Conservation (phyloP, 352 stramenopile species). For the Thraustochytrium striatum region DNA sequence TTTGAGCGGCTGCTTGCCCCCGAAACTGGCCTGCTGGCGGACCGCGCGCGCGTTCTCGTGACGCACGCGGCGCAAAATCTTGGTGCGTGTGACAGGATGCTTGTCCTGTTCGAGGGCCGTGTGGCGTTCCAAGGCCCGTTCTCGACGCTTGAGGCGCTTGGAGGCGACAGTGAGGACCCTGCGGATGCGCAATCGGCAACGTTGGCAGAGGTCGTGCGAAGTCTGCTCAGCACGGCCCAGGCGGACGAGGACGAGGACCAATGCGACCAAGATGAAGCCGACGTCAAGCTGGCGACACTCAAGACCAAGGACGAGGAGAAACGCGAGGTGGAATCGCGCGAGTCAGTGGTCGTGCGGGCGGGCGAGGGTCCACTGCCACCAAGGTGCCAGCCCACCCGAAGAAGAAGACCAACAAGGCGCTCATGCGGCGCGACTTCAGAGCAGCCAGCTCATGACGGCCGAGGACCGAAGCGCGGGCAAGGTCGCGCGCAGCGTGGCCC, state of each 20-base stretch:
- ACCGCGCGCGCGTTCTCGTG: slow-evolving; percentile 61
- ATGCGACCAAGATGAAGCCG: too few relatives aligned
- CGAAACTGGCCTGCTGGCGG: slow-evolving; percentile 53
- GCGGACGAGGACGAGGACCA: too few relatives aligned
- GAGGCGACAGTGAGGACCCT: too few relatives aligned
- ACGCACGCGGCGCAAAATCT: slow-evolving; percentile 68
- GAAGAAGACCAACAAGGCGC: neutral
- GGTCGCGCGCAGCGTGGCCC: neutral
- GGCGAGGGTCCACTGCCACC: too few relatives aligned
- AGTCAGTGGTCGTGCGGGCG: too few relatives aligned
- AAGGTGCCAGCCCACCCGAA: too few relatives aligned
- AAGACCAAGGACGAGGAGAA: too few relatives aligned
- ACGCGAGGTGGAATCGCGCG: too few relatives aligned
- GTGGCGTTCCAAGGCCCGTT: slow-evolving; percentile 63
- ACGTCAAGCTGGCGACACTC: too few relatives aligned
- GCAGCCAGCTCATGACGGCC: slow-evolving; percentile 2
- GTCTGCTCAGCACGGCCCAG: too few relatives aligned
- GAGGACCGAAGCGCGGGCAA: neutral
- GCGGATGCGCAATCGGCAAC: too few relatives aligned
- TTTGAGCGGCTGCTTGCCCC: slow-evolving; percentile 42
- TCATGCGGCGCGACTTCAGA: neutral
- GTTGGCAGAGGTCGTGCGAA: too few relatives aligned
- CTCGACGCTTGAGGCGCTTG: slow-evolving; percentile 54
- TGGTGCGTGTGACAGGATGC: slow-evolving; percentile 58
- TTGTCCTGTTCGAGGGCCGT: slow-evolving; percentile 58